Base-by-base conservation (phyloP, 805 yeast genomes). In the Tetrapisispora taiwanensis region DNA sequence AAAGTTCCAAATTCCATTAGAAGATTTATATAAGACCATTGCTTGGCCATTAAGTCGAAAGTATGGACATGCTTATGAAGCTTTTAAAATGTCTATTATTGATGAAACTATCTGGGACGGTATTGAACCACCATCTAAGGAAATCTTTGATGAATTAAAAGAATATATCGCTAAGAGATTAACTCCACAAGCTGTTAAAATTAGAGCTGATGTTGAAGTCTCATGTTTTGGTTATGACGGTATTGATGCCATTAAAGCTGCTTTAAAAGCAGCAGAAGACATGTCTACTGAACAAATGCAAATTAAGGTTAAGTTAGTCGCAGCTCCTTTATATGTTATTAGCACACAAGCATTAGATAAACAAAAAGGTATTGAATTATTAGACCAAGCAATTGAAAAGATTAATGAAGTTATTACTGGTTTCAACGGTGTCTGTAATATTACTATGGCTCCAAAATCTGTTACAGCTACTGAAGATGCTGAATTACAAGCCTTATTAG, bases 401-500 rank as follows among this genome's bases (percentile, higher is more conserved):
- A 84, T 92, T 51, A 74, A 76, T 48, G 77, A 75, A 55, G 72
- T 79, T 41, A 88, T 92, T 58, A 75, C 74, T 48, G 71, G 74
- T 18, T 74, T 77, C 44, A 95, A 87, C 43, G 98, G 98, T 61
- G 76, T 78, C 46, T 83, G 95, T 65, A 86, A 84, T 54, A 83
- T 90, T 52, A 88, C 94, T 44, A 90, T 90, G 97, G 90, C 95
- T 57, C 97, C 98, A 62, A 90, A 89, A 78, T 97, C 97, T 36
- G 97, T 92, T 53, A 88, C 97, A 46, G 97, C 95, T 48, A 85
- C 92, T 48, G 98, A 92, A 66, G 98, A 92, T 66, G 97, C 96
- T 48, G 97, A 89, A 70, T 78, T 92, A 61, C 95, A 88, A 68
- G 95, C 95, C 48, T 76, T 92, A 53, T 80, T 92, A 78, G 97